These are phyloP conservation scores for Fusarium xylarioides DNA, from an alignment of 2,329 filamentous ascomycete species.

Conservation along the genomic window DNA sequence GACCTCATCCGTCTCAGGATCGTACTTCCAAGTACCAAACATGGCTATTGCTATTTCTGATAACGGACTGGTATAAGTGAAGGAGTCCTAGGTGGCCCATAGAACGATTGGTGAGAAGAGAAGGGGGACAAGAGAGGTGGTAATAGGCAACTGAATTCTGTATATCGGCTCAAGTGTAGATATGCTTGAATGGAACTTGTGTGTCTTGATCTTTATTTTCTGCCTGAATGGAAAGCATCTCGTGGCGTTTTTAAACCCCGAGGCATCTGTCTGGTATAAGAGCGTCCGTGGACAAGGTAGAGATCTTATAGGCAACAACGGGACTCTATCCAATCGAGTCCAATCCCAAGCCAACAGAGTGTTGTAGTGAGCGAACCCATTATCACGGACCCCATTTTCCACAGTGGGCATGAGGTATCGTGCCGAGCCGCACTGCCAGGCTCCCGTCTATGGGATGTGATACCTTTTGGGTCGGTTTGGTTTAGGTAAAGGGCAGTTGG, in stretches of 20 bases:
- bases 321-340: not conserved
- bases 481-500: constrained; percentile 1
- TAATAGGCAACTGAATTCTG: constrained; percentile 12
- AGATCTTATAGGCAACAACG: constrained; percentile 34
- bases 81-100: constrained; percentile 16
- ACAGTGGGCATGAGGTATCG: constrained; percentile 21
- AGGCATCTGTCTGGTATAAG: constrained; percentile 20
- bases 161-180: not conserved
- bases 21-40: constrained; percentile 53
- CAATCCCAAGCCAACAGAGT: constrained; percentile 10
- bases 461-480: constrained; percentile 7
- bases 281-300: not conserved
- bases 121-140: not conserved
- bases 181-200: constrained; percentile 7
- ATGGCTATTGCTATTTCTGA: constrained; percentile 41
- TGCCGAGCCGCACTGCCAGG: constrained; percentile 43
- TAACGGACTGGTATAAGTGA: not conserved
- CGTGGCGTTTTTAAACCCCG: constrained; percentile 30
- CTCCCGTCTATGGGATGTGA: constrained; percentile 37
- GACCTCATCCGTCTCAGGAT: constrained; percentile 50
- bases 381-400: constrained; percentile 16
- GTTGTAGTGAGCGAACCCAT: not conserved
- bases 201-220: constrained; percentile 20
- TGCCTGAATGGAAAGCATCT: constrained; percentile 31
- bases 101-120: not conserved